Conservation (phyloP, 305 asterid species). For the Ilex paraguariensis region DNA sequence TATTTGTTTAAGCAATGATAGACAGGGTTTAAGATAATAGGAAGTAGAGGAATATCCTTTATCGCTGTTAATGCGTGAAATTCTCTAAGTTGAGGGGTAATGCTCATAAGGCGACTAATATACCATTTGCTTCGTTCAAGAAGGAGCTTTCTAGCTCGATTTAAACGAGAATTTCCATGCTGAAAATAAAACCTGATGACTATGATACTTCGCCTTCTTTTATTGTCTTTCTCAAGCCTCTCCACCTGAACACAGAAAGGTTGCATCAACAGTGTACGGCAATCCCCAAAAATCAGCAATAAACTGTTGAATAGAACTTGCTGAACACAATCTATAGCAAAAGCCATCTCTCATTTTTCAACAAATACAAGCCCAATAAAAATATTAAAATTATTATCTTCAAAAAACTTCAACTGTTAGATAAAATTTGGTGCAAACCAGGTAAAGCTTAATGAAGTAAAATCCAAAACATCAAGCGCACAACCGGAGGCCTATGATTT, state of each 20-base stretch:
- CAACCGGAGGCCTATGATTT: no score
- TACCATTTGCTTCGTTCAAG: conserved; percentile 93
- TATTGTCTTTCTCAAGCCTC: conserved; percentile 81
- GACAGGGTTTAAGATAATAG: conserved; percentile 78
- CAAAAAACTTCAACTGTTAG: no score
- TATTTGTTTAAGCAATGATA: conserved; percentile 36
- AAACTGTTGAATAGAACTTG: no score
- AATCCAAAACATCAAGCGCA: no score
- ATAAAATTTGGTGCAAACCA: no score
- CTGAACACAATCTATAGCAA: no score
- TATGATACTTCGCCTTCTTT: conserved; percentile 59
- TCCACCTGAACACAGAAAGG: conserved; percentile 59
- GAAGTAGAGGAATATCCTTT: conserved; percentile 81
- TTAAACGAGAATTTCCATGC: conserved; percentile 71
- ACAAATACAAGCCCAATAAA: no score
- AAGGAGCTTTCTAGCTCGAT: conserved; percentile 74
- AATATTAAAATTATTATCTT: no score
- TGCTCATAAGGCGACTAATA: conserved; percentile 81
- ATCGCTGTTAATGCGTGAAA: conserved; percentile 95
- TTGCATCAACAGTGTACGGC: conserved; percentile 17
- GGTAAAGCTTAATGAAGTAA: no score
- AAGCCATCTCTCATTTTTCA: no score
- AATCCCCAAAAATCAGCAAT: no score
- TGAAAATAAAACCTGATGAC: conserved; percentile 76
- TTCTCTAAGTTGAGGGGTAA: conserved; percentile 96